phyloP scores from a whole-genome alignment of 495 filamentous ascomycete genomes.

The Aspergillus heteromorphus region DNA sequence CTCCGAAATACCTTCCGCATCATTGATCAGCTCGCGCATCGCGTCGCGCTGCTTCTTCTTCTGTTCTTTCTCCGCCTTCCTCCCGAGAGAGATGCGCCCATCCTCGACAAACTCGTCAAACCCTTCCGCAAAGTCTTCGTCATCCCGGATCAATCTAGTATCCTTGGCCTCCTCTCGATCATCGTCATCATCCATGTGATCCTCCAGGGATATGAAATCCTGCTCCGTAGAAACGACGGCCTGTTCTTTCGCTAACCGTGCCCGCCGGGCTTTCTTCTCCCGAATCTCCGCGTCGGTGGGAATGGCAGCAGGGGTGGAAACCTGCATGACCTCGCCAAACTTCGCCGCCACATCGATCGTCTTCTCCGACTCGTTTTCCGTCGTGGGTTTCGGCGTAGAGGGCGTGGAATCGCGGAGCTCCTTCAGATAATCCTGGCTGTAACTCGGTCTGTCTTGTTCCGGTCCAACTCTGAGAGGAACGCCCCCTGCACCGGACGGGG shows the following conservation, averaged over 20 bases:
- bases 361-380: conserved; percentile 46
- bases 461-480: conserved; percentile 49
- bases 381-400: conserved; percentile 60
- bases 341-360: conserved; percentile 65
- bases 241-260: conserved; percentile 69
- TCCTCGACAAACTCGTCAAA: conserved; percentile 92
- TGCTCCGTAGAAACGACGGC: conserved; percentile 63
- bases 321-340: conserved; percentile 49
- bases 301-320: conserved; percentile 45
- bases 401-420: conserved; percentile 81
- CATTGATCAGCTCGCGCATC: conserved; percentile 79
- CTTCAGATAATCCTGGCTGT: conserved; percentile 80
- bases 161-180: conserved; percentile 42
- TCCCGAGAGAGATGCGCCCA: conserved; percentile 70
- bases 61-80: conserved; percentile 73
- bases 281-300: conserved; percentile 84
- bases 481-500: conserved; percentile 36
- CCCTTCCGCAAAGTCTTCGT: conserved; percentile 92
- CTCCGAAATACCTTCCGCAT: conserved; percentile 64
- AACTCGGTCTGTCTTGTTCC: conserved; percentile 71
- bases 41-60: conserved; percentile 59
- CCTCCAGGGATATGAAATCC: conserved; percentile 75
- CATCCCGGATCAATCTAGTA: conserved; percentile 74
- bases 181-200: conserved; percentile 45
- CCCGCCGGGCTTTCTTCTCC: conserved; percentile 86